Conservation (phyloP, 2,329 filamentous ascomycete species). For the Knoxdaviesia proteae region DNA sequence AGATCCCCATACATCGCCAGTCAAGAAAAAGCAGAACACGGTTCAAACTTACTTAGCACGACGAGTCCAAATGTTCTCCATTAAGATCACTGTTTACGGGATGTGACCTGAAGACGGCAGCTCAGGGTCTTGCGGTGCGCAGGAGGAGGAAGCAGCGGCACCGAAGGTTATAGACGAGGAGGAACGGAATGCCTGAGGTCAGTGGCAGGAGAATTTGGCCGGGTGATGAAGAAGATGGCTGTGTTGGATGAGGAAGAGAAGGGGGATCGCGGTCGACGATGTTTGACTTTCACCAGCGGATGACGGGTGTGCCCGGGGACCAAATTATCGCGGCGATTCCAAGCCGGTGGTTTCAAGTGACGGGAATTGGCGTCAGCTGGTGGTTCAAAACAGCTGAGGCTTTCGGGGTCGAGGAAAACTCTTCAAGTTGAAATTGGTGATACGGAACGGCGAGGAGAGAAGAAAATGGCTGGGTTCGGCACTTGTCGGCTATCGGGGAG, state of each 20-base stretch:
- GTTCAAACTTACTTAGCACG: slow-evolving; percentile 50
- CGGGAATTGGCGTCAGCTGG: not conserved
- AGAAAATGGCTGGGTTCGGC: not conserved
- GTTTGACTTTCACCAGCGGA: not conserved
- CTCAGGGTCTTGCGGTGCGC: not conserved
- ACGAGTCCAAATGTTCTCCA: slow-evolving; percentile 58
- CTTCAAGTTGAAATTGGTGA: no score
- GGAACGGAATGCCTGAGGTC: slow-evolving; percentile 7
- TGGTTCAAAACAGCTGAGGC: not conserved
- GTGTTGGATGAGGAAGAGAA: not conserved
- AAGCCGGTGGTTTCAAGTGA: not conserved
- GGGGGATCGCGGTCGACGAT: not conserved
- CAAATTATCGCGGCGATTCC: not conserved
- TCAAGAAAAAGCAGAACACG: slow-evolving; percentile 1
- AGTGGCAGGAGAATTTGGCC: slow-evolving; percentile 5
- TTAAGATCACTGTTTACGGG: slow-evolving; percentile 13
- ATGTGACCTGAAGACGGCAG: slow-evolving; percentile 4
- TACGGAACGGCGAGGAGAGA: not conserved
- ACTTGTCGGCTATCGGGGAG: not conserved
- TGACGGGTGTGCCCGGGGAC: not conserved
- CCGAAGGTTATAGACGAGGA: slow-evolving; percentile 1
- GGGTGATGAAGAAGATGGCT: not conserved
- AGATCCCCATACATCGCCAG: not conserved
- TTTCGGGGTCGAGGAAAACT: no score
- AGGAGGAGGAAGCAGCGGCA: not conserved